Conservation (phyloP, 192 early-diverging fungal species). For the Rhizophagus prolifer region DNA sequence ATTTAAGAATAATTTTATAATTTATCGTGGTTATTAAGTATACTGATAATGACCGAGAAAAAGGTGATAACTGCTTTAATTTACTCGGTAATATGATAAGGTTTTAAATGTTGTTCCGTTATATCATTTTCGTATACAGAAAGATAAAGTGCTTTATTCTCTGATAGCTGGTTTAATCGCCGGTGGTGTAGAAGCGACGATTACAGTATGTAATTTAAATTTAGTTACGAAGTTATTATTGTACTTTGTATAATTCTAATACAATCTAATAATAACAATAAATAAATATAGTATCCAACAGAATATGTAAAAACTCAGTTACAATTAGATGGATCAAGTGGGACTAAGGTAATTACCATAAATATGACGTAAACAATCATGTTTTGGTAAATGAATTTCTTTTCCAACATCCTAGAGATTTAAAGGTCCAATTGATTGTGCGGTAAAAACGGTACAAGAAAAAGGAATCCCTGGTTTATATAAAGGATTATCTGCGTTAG, state of each 20-base stretch:
- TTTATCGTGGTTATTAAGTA: too few relatives aligned
- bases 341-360: conserved; percentile 16
- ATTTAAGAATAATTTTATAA: too few relatives aligned
- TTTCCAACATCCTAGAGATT: conserved; percentile 42
- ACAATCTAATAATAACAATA: too few relatives aligned
- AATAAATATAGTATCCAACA: conserved; percentile 69
- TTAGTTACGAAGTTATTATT: too few relatives aligned
- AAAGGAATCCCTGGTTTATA: conserved; percentile 81
- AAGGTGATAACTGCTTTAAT: too few relatives aligned
- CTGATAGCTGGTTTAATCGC: conserved; percentile 83
- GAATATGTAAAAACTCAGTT: conserved; percentile 96
- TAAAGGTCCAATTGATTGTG: conserved; percentile 81
- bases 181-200: conserved; percentile 85
- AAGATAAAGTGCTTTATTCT: conserved; percentile 44
- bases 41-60: too few relatives aligned
- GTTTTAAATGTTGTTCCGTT: too few relatives aligned
- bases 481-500: conserved; percentile 84
- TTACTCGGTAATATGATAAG: too few relatives aligned
- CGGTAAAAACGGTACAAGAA: conserved; percentile 65
- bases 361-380: too few relatives aligned
- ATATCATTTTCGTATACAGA: not conserved
- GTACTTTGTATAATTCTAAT: too few relatives aligned
- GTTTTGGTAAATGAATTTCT: not conserved
- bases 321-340: conserved; percentile 65
- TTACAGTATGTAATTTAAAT: conserved; percentile 49